These are phyloP conservation scores for Trifolium dubium DNA, from an alignment of 306 rosid genomes.

Conservation along the genomic window DNA sequence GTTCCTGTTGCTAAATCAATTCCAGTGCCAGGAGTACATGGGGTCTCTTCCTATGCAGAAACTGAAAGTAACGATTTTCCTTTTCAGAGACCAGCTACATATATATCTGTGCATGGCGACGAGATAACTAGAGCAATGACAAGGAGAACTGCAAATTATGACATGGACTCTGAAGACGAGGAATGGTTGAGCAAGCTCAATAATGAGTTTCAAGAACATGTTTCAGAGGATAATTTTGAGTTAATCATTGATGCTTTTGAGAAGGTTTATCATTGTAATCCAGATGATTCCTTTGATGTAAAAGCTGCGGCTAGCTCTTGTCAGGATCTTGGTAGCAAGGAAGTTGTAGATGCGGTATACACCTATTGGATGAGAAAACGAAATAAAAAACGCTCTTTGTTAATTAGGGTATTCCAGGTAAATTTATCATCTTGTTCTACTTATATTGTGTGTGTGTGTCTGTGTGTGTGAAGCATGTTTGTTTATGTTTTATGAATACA, in stretches of 20 bases:
- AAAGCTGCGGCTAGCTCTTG: constrained; percentile 49
- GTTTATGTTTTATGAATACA: background rate
- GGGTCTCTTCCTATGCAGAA: constrained; percentile 61
- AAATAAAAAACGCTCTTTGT: constrained; percentile 57
- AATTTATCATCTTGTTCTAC: constrained; percentile 34
- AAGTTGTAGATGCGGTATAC: constrained; percentile 64
- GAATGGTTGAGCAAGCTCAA: constrained; percentile 72
- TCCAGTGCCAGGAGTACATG: constrained; percentile 81
- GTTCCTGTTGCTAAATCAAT: constrained; percentile 52
- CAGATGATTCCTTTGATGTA: constrained; percentile 63
- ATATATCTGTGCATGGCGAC: constrained; percentile 62
- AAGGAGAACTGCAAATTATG: constrained; percentile 67
- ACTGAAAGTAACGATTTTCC: constrained; percentile 7
- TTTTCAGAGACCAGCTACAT: constrained; percentile 62
- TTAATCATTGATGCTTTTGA: constrained; percentile 75
- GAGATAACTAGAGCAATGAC: constrained; percentile 77
- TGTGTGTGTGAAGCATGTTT: background rate
- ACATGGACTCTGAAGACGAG: constrained; percentile 88
- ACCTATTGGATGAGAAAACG: constrained; percentile 75
- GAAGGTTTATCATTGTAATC: constrained; percentile 61
- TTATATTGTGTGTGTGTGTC: background rate
- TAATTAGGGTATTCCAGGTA: constrained; percentile 84
- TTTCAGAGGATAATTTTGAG: constrained; percentile 75
- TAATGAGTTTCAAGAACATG: constrained; percentile 45
- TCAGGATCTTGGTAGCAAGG: constrained; percentile 55